These are phyloP conservation scores for Diophrys sp. DNA, from an alignment of 73 alveolate genomes.

Conservation along the genomic window DNA sequence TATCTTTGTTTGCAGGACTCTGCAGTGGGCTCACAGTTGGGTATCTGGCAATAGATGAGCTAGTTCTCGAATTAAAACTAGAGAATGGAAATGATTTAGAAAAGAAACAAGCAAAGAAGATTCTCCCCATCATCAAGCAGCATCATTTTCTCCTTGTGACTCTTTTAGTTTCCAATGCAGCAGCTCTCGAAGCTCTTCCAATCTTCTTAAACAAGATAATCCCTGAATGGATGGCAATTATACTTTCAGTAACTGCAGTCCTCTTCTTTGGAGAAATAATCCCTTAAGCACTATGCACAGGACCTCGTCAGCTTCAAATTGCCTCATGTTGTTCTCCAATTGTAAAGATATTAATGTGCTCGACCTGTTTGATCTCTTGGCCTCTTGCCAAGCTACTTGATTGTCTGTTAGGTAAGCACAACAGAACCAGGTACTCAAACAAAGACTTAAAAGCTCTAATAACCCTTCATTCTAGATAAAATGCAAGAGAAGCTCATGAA, in stretches of 20 bases:
- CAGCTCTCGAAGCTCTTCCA: conserved; percentile 95
- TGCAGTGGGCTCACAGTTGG: conserved; percentile 65
- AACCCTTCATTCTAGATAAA: conserved; percentile 36
- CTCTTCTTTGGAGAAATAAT: conserved; percentile 94
- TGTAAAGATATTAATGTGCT: conserved; percentile 63
- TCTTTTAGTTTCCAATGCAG: conserved; percentile 89
- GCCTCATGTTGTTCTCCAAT: conserved; percentile 89
- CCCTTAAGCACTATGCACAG: conserved; percentile 96
- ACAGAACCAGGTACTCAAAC: conserved; percentile 39
- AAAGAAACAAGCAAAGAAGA: conserved; percentile 51
- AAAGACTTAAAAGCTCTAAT: conserved; percentile 54
- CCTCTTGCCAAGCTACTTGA: conserved; percentile 78
- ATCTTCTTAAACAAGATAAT: conserved; percentile 84
- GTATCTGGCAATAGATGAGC: conserved; percentile 83
- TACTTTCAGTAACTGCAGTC: conserved; percentile 84
- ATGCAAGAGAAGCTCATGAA: neutral
- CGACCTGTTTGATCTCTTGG: conserved; percentile 44
- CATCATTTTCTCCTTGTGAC: conserved; percentile 95
- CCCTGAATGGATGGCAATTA: conserved; percentile 84
- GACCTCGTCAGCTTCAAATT: conserved; percentile 90
- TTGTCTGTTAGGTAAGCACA: conserved; percentile 56
- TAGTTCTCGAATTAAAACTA: conserved; percentile 82
- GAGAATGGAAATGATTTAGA: conserved; percentile 82
- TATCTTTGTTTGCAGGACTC: conserved; percentile 77
- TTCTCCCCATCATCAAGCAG: conserved; percentile 75